phyloP scores from a whole-genome alignment of 2,329 filamentous ascomycete species.

The Talaromyces sp. region DNA sequence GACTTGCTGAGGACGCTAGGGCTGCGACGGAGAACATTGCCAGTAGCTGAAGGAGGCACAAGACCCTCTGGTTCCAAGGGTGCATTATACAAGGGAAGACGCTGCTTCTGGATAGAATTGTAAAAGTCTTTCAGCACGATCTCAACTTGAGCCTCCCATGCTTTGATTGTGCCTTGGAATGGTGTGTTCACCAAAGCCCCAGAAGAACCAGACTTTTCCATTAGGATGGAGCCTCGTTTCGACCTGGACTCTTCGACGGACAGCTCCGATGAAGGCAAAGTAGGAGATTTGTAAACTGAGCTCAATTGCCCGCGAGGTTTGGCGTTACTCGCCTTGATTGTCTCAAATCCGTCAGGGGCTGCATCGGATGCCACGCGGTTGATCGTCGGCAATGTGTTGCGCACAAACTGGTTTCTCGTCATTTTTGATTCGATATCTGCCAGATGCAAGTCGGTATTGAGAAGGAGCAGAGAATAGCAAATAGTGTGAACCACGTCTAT shows the following conservation, averaged over 20 bases:
- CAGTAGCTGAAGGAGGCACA: slow-evolving; percentile 5
- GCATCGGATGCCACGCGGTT: slow-evolving; percentile 68
- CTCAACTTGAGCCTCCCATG: slow-evolving; percentile 87
- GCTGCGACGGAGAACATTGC: slow-evolving; percentile 67
- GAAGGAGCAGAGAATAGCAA: slow-evolving; percentile 87
- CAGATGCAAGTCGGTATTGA: slow-evolving; percentile 93
- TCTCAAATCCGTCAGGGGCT: slow-evolving; percentile 60
- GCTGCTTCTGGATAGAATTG: slow-evolving; percentile 76
- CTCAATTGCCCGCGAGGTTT: slow-evolving; percentile 33
- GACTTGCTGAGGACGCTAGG: slow-evolving; percentile 91
- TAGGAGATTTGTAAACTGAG: slow-evolving; percentile 14
- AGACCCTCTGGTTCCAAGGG: slow-evolving; percentile 39
- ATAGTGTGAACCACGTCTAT: slow-evolving; percentile 93
- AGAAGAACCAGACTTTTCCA: slow-evolving; percentile 17
- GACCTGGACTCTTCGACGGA: slow-evolving; percentile 11
- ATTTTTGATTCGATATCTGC: slow-evolving; percentile 96
- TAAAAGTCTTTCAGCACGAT: slow-evolving; percentile 89
- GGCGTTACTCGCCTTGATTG: slow-evolving; percentile 36
- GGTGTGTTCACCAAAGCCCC: slow-evolving; percentile 72
- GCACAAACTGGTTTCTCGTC: slow-evolving; percentile 90
- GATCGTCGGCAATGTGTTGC: slow-evolving; percentile 91
- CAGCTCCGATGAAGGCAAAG: slow-evolving; percentile 5
- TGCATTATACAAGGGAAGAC: slow-evolving; percentile 78
- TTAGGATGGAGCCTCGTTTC: slow-evolving; percentile 1
- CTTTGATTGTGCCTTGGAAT: slow-evolving; percentile 67